phyloP scores from a whole-genome alignment of 2,329 filamentous ascomycete species.

The Fusarium tanahbumbuense region DNA sequence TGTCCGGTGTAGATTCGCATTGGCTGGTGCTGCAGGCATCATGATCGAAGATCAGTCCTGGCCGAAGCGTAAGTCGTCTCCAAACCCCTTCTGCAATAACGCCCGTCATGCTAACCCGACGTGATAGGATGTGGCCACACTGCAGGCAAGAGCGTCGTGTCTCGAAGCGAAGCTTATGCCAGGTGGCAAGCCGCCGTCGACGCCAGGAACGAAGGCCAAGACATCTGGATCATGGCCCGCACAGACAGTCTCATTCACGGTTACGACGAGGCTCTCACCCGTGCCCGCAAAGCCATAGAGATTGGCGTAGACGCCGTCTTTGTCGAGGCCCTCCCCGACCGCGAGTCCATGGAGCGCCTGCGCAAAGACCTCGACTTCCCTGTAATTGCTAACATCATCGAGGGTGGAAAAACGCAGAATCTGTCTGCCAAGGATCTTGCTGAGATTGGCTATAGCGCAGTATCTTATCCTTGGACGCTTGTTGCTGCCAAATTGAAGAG shows the following conservation, averaged over 20 bases:
- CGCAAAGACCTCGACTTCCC: constrained; percentile 54
- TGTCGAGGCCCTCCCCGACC: constrained; percentile 56
- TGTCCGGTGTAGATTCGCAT: constrained; percentile 49
- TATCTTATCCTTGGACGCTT: constrained; percentile 59
- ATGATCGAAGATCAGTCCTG: constrained; percentile 62
- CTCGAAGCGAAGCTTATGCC: constrained; percentile 58
- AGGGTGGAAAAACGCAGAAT: constrained; percentile 52
- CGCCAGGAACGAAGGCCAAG: constrained; percentile 57
- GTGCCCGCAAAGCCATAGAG: constrained; percentile 55
- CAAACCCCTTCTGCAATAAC: constrained; percentile 9
- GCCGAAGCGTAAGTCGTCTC: constrained; percentile 55
- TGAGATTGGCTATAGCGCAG: constrained; percentile 54
- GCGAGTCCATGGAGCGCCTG: constrained; percentile 55
- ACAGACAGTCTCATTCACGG: constrained; percentile 57
- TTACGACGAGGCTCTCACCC: constrained; percentile 58
- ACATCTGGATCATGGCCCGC: constrained; percentile 60
- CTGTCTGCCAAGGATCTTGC: constrained; percentile 50
- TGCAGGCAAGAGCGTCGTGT: constrained; percentile 59
- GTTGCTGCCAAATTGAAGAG: constrained; percentile 58
- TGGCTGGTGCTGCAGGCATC: constrained; percentile 54
- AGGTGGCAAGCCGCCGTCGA: constrained; percentile 59
- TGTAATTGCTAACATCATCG: constrained; percentile 55
- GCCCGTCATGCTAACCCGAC: background rate
- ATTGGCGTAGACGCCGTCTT: constrained; percentile 61
- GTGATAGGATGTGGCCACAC: constrained; percentile 52